Base-by-base conservation (phyloP, 192 early-diverging fungal species). In the Gonapodya prolifera region DNA sequence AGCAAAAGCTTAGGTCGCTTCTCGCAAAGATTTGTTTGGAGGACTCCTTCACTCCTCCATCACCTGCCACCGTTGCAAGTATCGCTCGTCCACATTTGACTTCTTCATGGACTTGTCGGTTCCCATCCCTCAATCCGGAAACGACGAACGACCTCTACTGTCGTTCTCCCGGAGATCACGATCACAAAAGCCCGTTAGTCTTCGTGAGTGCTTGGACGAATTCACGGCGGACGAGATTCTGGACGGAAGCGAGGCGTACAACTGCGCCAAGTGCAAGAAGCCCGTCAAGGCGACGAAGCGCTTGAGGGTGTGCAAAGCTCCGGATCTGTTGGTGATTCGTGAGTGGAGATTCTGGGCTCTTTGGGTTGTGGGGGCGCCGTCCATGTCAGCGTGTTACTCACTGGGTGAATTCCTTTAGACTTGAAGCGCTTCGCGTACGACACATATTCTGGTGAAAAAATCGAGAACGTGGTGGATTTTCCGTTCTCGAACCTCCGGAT, bases 21-120 rank as follows among this genome's bases (percentile, higher is more conserved):
- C 80, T 30, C 16, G 70, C 8, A 28, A 34, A 34, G 85, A 86
- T 75, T 76, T 89, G 16, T 89, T 89, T 79, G 85, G 85, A 8
- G 88, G 88, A 0, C 88, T 87, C 75, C 78, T 88, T 16, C 77
- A 86, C 75, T 84, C 83, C 78, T 82, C 79, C 23, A 80, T 89
- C 0, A 83, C 79, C 17, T 89, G 88, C 75, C 75, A 75, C 28
- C 34, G 33, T 13, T 89, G 88, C 78, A n/a, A 76, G 2, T 45
- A 86, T 61, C 31, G 35, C 23, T 89, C 88, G 23, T 75, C 69
- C 2, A 88, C 84, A 13, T 89, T 84, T 75, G 88, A 89, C n/a
- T 81, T 82, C 0, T 88, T 88, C 76, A 87, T 86, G 88, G 88
- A 89, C 77, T 75, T 89, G 2, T 88, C 86, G 0, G 76, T 89